Evolutionary conservation across 306 rosid species (phyloP), one percentile per base, ranked within the genome.

Genomic region (Rubus idaeus): DNA sequence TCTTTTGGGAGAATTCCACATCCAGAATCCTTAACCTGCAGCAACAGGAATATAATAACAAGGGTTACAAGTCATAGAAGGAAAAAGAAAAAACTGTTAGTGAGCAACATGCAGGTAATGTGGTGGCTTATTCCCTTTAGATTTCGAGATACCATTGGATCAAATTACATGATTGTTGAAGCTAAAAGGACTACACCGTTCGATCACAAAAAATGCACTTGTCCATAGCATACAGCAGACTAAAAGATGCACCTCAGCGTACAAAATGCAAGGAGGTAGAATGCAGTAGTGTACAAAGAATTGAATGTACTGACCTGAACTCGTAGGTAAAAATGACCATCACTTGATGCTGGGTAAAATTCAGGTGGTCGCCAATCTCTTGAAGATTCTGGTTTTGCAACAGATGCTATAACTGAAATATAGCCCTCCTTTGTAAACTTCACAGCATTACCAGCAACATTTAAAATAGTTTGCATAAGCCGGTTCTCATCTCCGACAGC

Each of bases 11-110:
- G 89, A 89, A 95, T 80, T 71, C 99, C 97, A 81, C 97, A 82
- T 46, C 97, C 97, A 44, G 97, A 88, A 80, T 95, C 99, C 85
- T 90, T 90, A 78, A 95, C 91, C 99, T 95, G 89, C 62, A 79
- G 42, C 74, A 78, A 52, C 26, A 37, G 73, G 70, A 80, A 79
- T 70, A n/a, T 23, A 4, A 42, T 6, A 76, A 20, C n/a, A 70
- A 11, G 4, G 47, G 11, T 23, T 23, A 23, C 26, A 47, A 37
- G 2, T 75, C 30, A 55, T n/a, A 52, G 10, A 17, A 10, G 41
- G 39, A 35, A 8, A 42, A 17, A 42, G 10, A 44, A 4, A 5
- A 41, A 10, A 67, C 17, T 20, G 44, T 67, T 11, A n/a, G 70
- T 13, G 5, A 4, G 14, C 10, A 63, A 16, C 21, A 61, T 23